These are phyloP conservation scores for Ogataea hybrid DNA, from an alignment of 1,139 yeast species.

Conservation along the genomic window DNA sequence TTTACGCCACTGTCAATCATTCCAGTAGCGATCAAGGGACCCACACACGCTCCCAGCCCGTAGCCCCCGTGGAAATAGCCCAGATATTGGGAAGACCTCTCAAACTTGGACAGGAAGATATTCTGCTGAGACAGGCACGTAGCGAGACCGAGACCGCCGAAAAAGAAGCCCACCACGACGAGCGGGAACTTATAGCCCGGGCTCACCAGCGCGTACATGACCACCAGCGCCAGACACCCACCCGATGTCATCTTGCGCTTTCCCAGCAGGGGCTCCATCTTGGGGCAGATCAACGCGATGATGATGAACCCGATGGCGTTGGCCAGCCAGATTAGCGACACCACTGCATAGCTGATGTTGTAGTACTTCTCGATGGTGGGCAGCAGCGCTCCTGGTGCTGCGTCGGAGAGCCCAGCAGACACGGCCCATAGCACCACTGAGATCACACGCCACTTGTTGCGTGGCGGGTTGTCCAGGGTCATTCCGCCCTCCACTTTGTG, in stretches of 20 bases:
- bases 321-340: conserved; percentile 44
- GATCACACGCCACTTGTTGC: conserved; percentile 41
- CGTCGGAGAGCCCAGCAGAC: conserved; percentile 37
- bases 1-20: conserved; percentile 45
- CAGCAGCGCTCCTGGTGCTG: conserved; percentile 45
- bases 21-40: conserved; percentile 58
- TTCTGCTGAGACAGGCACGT: conserved; percentile 55
- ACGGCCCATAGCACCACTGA: conserved; percentile 44
- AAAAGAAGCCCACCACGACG: conserved; percentile 50
- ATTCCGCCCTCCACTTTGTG: conserved; percentile 22
- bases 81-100: conserved; percentile 46
- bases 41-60: conserved; percentile 61
- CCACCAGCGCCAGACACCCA: conserved; percentile 24
- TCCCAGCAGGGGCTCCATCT: conserved; percentile 41
- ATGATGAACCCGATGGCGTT: conserved; percentile 42
- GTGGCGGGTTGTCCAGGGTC: conserved; percentile 42
- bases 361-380: conserved; percentile 42
- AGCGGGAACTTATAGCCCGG: conserved; percentile 35
- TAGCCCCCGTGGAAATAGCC: conserved; percentile 59
- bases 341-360: conserved; percentile 40
- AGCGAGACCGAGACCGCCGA: conserved; percentile 62
- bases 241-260: conserved; percentile 28
- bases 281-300: conserved; percentile 38
- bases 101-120: conserved; percentile 51
- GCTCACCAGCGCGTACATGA: conserved; percentile 30